Percentiles rank a stretch among this genome's conserved stretches.
phyloP scores from a whole-genome alignment of 169 alveolate genomes.

The Plasmodium chabaudi region DNA sequence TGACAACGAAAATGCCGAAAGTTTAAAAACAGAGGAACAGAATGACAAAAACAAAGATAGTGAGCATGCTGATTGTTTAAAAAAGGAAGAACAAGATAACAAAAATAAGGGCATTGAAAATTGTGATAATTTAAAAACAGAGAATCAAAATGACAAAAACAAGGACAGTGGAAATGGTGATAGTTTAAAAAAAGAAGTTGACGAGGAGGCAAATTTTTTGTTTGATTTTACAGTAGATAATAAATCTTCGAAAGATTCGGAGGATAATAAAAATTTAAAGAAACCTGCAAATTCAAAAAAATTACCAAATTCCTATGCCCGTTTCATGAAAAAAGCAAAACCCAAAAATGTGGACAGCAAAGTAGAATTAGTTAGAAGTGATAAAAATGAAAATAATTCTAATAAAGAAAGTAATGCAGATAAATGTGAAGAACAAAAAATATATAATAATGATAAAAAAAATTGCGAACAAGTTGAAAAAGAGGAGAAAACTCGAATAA shows the following conservation, averaged over 20 bases:
- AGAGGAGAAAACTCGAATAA: background rate
- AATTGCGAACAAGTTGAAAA: background rate
- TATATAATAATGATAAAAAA: background rate
- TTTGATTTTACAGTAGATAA: constrained; percentile 19
- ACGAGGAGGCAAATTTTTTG: constrained; percentile 13
- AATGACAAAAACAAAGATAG: background rate
- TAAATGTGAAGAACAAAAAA: background rate
- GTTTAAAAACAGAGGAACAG: too few relatives aligned
- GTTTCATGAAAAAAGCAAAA: background rate
- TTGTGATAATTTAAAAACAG: background rate
- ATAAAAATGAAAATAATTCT: background rate
- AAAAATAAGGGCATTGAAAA: background rate
- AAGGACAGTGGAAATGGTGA: background rate
- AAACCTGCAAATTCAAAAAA: background rate
- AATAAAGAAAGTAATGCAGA: background rate
- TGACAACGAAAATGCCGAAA: background rate
- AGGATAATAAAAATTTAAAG: background rate
- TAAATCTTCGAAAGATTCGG: background rate
- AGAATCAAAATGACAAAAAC: background rate
- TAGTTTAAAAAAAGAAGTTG: background rate
- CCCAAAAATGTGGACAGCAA: background rate
- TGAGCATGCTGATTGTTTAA: background rate
- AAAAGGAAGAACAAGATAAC: background rate
- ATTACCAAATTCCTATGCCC: background rate
- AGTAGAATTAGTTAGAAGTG: background rate